phyloP scores from a whole-genome alignment of 805 yeast species.

The Zygoascus flipseniorum region DNA sequence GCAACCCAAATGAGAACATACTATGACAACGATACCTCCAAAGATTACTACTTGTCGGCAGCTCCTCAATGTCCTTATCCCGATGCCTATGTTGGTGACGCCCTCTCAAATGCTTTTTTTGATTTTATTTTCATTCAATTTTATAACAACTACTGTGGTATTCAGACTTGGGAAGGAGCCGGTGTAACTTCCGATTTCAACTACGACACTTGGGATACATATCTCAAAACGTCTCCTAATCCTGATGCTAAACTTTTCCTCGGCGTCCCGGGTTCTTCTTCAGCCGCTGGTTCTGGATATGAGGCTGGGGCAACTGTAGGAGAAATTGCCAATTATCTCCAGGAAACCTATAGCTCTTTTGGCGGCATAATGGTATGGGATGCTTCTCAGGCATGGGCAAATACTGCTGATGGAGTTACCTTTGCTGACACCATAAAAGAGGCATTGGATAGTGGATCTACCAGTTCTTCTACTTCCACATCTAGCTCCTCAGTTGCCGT shows the following conservation, averaged over 20 bases:
- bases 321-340: conserved; percentile 15
- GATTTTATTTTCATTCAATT: conserved; percentile 60
- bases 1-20: conserved; percentile 26
- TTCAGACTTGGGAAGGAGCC: conserved; percentile 17
- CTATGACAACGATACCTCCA: conserved; percentile 23
- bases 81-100: conserved; percentile 39
- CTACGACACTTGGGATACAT: conserved; percentile 43
- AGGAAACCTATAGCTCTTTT: conserved; percentile 28
- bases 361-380: conserved; percentile 82
- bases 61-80: conserved; percentile 66
- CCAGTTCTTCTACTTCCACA: conserved; percentile 3
- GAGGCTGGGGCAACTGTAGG: conserved; percentile 22
- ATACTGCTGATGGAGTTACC: conserved; percentile 34
- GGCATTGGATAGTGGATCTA: conserved; percentile 6
- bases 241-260: conserved; percentile 45
- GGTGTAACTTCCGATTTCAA: conserved; percentile 29
- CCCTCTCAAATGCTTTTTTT: conserved; percentile 36
- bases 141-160: conserved; percentile 49
- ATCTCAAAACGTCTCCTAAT: conserved; percentile 42
- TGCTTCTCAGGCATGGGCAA: conserved; percentile 50
- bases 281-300: conserved; percentile 54
- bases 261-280: conserved; percentile 49
- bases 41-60: conserved; percentile 48
- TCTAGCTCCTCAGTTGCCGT: background rate
- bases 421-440: conserved; percentile 41